A percentile compares a stretch with the other conserved stretches of the same genome.
phyloP scores from a whole-genome alignment of 768 basidiomycete species.

The Lactarius pseudohatsudake region DNA sequence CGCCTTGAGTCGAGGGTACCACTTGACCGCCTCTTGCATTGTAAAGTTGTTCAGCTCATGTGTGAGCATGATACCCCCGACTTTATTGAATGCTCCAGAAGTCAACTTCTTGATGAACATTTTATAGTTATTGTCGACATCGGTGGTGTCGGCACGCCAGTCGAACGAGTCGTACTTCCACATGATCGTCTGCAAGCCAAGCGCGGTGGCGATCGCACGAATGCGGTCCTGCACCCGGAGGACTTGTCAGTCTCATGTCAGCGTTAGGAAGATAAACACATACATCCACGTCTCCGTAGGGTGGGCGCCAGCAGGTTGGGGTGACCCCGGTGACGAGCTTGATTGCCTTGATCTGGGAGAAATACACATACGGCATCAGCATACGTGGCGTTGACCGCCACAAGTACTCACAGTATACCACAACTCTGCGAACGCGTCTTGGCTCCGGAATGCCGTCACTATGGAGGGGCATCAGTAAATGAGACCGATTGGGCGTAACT shows the following conservation, averaged over 20 bases:
- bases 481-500: background rate
- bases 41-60: conserved; percentile 64
- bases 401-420: conserved; percentile 56
- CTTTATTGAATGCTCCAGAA: conserved; percentile 17
- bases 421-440: conserved; percentile 73
- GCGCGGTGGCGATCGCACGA: conserved; percentile 62
- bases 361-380: no score
- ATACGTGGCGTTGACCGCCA: background rate
- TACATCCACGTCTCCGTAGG: conserved; percentile 63
- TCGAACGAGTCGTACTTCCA: conserved; percentile 73
- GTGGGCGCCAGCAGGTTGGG: conserved; percentile 61
- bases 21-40: conserved; percentile 56
- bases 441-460: conserved; percentile 62
- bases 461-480: background rate
- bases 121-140: conserved; percentile 24
- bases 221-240: conserved; percentile 51
- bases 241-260: background rate
- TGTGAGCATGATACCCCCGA: conserved; percentile 54
- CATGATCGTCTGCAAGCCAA: conserved; percentile 69
- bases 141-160: conserved; percentile 46
- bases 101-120: conserved; percentile 20
- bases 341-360: conserved; percentile 47
- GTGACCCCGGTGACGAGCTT: conserved; percentile 57
- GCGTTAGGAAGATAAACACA: background rate
- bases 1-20: conserved; percentile 44